Conservation (phyloP, 345 rosid species). For the Isatis tinctoria region DNA sequence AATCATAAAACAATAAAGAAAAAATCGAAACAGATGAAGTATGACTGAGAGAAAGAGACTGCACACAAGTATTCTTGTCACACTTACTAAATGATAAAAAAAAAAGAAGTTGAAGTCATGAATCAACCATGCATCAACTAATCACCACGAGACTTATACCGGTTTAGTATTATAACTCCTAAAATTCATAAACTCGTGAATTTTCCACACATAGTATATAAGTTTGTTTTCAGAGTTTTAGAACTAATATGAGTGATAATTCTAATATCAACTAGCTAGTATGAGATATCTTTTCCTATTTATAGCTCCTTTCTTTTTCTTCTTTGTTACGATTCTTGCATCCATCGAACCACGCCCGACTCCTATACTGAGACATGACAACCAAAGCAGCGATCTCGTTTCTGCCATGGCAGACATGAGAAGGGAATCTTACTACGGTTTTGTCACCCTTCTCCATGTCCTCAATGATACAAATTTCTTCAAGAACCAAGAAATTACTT, state of each 20-base stretch:
- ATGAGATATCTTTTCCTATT: conserved; percentile 8
- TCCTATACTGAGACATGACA: conserved; percentile 30
- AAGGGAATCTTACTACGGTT: conserved; percentile 32
- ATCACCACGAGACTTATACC: conserved; percentile 6
- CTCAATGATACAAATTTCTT: conserved; percentile 28
- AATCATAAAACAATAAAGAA: too few species aligned
- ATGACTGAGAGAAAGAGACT: neutral
- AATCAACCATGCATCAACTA: conserved; percentile 29
- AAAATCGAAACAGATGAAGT: neutral
- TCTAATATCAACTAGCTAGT: neutral
- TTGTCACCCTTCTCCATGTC: conserved; percentile 30
- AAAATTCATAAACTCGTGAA: neutral
- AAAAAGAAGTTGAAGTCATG: conserved; percentile 14
- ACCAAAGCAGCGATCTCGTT: conserved; percentile 25
- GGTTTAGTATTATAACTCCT: conserved; percentile 3
- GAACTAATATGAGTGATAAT: neutral
- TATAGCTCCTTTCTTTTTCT: neutral
- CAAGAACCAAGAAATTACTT: conserved; percentile 26
- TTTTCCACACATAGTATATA: neutral
- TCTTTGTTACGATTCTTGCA: conserved; percentile 1
- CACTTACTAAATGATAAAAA: conserved; percentile 3
- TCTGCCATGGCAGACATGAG: conserved; percentile 33
- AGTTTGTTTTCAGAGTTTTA: neutral
- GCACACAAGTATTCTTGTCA: conserved; percentile 17
- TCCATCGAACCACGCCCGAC: conserved; percentile 19